Conservation (phyloP, 2,329 filamentous ascomycete genomes). For the Cladosporium velox region DNA sequence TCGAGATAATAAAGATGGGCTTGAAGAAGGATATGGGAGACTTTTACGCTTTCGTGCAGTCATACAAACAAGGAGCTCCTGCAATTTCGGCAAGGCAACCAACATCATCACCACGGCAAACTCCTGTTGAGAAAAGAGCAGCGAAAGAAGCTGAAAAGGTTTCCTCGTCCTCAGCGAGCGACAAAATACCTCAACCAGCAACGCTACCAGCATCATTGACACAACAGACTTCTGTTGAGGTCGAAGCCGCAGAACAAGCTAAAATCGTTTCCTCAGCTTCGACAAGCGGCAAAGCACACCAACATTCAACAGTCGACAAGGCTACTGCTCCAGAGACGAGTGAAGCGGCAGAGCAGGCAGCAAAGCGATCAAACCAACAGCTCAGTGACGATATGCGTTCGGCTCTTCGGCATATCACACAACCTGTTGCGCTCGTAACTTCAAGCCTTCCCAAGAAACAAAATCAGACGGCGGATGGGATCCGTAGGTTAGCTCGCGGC, state of each 20-base stretch:
- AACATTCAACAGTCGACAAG: neutral
- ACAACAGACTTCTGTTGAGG: neutral
- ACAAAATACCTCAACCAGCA: neutral
- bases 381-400: slow-evolving; percentile 22
- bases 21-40: neutral
- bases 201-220: neutral
- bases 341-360: slow-evolving; percentile 20
- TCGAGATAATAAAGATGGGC: neutral
- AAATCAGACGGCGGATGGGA: no score
- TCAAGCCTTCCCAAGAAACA: no score
- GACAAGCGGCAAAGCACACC: neutral
- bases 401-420: slow-evolving; percentile 52
- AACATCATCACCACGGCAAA: neutral
- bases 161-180: neutral
- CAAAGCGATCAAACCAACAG: neutral
- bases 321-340: neutral
- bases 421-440: slow-evolving; percentile 57
- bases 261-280: neutral
- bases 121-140: neutral
- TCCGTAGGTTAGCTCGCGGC: slow-evolving; percentile 38
- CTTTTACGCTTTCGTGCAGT: neutral
- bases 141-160: neutral
- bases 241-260: neutral
- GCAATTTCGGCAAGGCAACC: neutral
- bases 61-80: neutral